A percentile compares a stretch with the other conserved stretches of the same genome.
These are phyloP conservation scores for Talaromyces stipitatus DNA, from an alignment of 495 filamentous ascomycete genomes.

Conservation along the genomic window DNA sequence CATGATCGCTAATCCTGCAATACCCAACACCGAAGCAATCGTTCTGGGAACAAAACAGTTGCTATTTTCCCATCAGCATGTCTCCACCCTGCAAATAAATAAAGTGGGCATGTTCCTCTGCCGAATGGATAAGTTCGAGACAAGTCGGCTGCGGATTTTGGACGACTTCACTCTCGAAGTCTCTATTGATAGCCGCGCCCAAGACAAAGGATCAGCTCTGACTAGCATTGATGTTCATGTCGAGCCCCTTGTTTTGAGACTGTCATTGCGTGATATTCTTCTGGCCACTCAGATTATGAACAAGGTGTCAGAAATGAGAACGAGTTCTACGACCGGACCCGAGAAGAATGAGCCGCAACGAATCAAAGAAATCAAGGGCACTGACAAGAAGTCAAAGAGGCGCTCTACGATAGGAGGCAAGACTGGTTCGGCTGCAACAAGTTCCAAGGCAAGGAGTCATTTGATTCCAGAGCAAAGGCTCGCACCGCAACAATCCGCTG, in stretches of 20 bases:
- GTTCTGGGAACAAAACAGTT: conserved; percentile 92
- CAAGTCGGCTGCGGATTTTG: conserved; percentile 75
- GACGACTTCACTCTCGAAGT: conserved; percentile 91
- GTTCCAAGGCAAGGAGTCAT: conserved; percentile 23
- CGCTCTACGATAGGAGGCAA: conserved; percentile 40
- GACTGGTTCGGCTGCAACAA: background rate
- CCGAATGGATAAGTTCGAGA: conserved; percentile 94
- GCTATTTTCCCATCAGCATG: conserved; percentile 87
- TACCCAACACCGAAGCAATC: conserved; percentile 85
- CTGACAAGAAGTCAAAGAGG: conserved; percentile 36
- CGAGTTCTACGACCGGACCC: conserved; percentile 34
- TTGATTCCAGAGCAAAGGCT: conserved; percentile 15
- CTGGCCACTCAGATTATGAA: conserved; percentile 88
- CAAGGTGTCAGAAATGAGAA: conserved; percentile 80
- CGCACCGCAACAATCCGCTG: conserved; percentile 36
- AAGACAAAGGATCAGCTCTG: conserved; percentile 56
- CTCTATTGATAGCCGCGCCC: conserved; percentile 70
- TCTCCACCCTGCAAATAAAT: conserved; percentile 82
- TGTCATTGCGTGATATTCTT: conserved; percentile 90
- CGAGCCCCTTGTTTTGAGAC: conserved; percentile 83
- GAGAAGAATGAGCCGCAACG: conserved; percentile 51
- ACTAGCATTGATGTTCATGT: conserved; percentile 81
- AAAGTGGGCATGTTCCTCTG: conserved; percentile 97
- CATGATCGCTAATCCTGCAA: conserved; percentile 87
- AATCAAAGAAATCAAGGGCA: conserved; percentile 56